Evolutionary conservation across 306 rosid species (phyloP), one percentile per base, ranked within the genome.

Genomic region (Trifolium pratense): DNA sequence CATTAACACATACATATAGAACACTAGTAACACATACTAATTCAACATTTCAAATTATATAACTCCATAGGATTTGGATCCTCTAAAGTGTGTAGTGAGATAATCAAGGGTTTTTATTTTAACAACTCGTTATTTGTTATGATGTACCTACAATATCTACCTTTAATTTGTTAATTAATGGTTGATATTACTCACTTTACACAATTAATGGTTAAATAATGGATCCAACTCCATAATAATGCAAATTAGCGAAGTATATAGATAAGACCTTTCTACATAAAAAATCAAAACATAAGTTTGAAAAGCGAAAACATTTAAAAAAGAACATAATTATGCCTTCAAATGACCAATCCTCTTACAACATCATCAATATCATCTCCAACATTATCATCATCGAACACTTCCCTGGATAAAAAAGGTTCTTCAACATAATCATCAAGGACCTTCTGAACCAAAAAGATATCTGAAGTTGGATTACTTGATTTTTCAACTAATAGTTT

Each of bases 401-500:
- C 66, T n/a, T 13, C 40, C 13, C 14, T 7, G 3, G 45, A 32
- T 32, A 5, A 34, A 59, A 29, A 34, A 32, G 21, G 20, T 17
- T 49, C 56, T 49, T 49, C 56, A 49, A 49, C 23, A 16, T 49
- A 49, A n/a, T 49, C 5, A 7, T 7, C 7, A 6, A 10, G 3
- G 17, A 17, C 18, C 34, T 56, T 11, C 62, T 57, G 16, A 57
- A 57, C 63, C 17, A 25, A 6, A 11, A 13, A 57, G 16, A 26
- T 57, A 57, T 57, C 63, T 62, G 9, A 18, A 62, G 46, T 34
- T 36, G 48, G 48, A 36, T 36, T 62, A 10, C 68, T 62, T 9
- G 46, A 36, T 9, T 18, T 36, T 62, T 29, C 29, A 16, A 37
- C 68, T 36, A 62, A 10, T 20, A 8, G 21, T 32, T 32, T 31